phyloP scores from a whole-genome alignment of 2,329 filamentous ascomycete species.

The Pestalotiopsis sp. region DNA sequence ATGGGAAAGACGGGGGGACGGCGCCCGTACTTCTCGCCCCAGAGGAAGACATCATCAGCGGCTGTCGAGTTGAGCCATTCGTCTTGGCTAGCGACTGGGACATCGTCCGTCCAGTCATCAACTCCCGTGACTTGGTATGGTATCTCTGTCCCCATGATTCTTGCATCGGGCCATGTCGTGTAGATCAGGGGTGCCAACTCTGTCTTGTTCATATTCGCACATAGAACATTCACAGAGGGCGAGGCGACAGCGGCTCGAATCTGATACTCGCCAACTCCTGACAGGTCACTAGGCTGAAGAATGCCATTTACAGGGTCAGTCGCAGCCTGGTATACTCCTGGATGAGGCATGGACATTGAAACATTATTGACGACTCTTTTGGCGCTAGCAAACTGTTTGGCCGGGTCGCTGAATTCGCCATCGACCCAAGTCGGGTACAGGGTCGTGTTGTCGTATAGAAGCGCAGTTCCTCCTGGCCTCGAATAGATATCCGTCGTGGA shows the following conservation, averaged over 20 bases:
- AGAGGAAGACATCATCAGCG: slow-evolving; percentile 72
- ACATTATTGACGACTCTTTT: slow-evolving; percentile 73
- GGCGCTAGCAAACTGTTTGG: slow-evolving; percentile 48
- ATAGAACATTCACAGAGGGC: slow-evolving; percentile 73
- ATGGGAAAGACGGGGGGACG: slow-evolving; percentile 55
- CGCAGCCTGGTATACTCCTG: slow-evolving; percentile 66
- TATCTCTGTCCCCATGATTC: slow-evolving; percentile 34
- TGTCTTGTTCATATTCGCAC: slow-evolving; percentile 62
- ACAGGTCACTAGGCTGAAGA: slow-evolving; percentile 67
- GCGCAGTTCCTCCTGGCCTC: slow-evolving; percentile 63
- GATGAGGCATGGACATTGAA: slow-evolving; percentile 76
- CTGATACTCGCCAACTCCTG: slow-evolving; percentile 69
- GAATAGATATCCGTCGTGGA: slow-evolving; percentile 36
- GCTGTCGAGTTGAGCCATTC: slow-evolving; percentile 57
- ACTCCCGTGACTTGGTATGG: slow-evolving; percentile 35
- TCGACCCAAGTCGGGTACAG: slow-evolving; percentile 72
- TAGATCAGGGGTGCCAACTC: slow-evolving; percentile 70
- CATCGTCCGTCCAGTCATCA: slow-evolving; percentile 39
- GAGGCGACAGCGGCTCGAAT: slow-evolving; percentile 71
- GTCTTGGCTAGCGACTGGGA: slow-evolving; percentile 34
- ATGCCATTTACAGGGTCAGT: slow-evolving; percentile 64
- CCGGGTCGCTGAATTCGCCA: slow-evolving; percentile 52
- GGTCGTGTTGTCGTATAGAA: slow-evolving; percentile 74
- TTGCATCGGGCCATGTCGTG: slow-evolving; percentile 55
- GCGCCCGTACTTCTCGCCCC: slow-evolving; percentile 56